These are phyloP conservation scores for Multifurca ochricompacta DNA, from an alignment of 768 basidiomycete species.

Conservation along the genomic window DNA sequence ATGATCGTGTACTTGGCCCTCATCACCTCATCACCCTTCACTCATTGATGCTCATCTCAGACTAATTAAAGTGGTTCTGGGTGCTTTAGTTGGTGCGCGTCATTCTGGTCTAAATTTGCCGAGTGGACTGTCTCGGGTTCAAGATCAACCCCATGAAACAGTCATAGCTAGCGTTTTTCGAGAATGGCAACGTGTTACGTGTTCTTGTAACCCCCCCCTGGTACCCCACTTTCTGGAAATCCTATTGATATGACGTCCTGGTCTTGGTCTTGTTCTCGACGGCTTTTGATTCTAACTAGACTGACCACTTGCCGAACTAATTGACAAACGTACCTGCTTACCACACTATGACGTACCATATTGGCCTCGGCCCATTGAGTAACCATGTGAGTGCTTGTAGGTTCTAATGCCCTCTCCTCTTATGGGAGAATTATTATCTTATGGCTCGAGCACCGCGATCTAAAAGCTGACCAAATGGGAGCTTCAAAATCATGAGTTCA, in stretches of 20 bases:
- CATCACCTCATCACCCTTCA: too few species aligned
- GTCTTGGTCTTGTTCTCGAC: not conserved
- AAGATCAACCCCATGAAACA: too few species aligned
- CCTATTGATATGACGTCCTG: not conserved
- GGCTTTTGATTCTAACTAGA: not conserved
- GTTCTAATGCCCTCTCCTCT: not conserved
- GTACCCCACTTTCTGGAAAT: not conserved
- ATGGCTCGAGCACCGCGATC: not conserved
- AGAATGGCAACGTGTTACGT: not conserved
- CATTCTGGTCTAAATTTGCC: not conserved
- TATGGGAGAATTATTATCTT: constrained; percentile 2
- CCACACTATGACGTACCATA: constrained; percentile 16
- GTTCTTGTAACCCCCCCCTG: too few species aligned
- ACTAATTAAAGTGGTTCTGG: too few species aligned
- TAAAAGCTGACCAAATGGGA: constrained; percentile 1
- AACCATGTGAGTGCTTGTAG: not conserved
- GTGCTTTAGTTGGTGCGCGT: not conserved
- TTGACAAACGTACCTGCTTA: not conserved
- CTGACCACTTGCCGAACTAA: not conserved
- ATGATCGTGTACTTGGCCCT: too few species aligned
- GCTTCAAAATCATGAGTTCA: not conserved
- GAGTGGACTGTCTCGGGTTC: too few species aligned
- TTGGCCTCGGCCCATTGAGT: constrained; percentile 1
- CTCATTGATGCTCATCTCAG: too few species aligned
- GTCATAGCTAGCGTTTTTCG: not conserved